A percentile compares a stretch with the other conserved stretches of the same genome.
phyloP scores from a whole-genome alignment of 345 rosid species.

The Eucalyptus virginea region DNA sequence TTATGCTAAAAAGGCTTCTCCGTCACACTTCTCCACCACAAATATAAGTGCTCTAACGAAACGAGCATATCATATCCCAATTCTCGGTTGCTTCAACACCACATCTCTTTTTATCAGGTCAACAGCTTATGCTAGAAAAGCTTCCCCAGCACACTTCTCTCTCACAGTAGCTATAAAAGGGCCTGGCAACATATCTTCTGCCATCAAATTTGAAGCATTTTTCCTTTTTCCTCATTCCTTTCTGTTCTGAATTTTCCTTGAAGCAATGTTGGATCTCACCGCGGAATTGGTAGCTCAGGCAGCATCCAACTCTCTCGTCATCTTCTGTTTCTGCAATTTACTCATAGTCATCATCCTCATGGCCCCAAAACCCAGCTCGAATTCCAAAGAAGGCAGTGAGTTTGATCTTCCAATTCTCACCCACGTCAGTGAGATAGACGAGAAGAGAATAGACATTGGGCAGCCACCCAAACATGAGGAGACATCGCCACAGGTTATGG shows the following conservation, averaged over 20 bases:
- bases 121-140: neutral
- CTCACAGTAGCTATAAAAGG: neutral
- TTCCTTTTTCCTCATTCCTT: neutral
- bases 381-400: neutral
- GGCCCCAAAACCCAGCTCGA: conserved; percentile 13
- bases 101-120: neutral
- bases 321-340: conserved; percentile 39
- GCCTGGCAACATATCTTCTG: neutral
- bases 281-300: conserved; percentile 19
- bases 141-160: conserved; percentile 10
- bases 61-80: neutral
- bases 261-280: conserved; percentile 12
- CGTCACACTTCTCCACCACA: neutral
- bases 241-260: neutral
- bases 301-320: conserved; percentile 26
- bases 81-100: conserved; percentile 7
- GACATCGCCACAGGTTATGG: neutral
- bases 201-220: neutral
- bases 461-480: neutral
- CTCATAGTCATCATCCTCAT: conserved; percentile 24
- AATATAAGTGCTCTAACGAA: neutral
- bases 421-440: neutral
- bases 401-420: neutral
- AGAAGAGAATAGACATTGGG: neutral
- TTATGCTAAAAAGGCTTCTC: conserved; percentile 11